A percentile compares a stretch with the other conserved stretches of the same genome.
phyloP scores from a whole-genome alignment of 345 rosid genomes.

The Corymbia maculata region DNA sequence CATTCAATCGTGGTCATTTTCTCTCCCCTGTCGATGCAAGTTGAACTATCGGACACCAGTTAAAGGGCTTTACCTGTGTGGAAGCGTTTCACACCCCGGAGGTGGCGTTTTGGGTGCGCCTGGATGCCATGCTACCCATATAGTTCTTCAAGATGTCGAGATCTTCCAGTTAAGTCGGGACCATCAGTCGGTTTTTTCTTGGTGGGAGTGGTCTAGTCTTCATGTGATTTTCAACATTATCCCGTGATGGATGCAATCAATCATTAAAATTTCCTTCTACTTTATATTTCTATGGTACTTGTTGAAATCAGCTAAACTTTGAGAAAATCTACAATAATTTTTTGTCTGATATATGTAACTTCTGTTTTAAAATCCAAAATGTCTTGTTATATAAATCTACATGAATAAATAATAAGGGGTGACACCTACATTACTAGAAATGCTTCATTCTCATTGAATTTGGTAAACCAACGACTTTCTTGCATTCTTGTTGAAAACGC shows the following conservation, averaged over 20 bases:
- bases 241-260: neutral
- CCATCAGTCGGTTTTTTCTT: neutral
- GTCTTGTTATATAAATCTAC: neutral
- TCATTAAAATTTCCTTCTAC: neutral
- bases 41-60: slow-evolving; percentile 65
- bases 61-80: slow-evolving; percentile 66
- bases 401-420: neutral
- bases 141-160: slow-evolving; percentile 55
- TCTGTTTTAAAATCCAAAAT: neutral
- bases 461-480: neutral
- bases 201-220: neutral
- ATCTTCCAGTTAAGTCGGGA: neutral
- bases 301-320: neutral
- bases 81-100: slow-evolving; percentile 87
- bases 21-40: slow-evolving; percentile 20
- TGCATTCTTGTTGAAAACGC: neutral
- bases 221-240: neutral
- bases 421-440: neutral
- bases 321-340: neutral
- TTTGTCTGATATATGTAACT: neutral
- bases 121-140: slow-evolving; percentile 67
- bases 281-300: neutral
- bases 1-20: neutral
- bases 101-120: slow-evolving; percentile 96
- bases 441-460: neutral